Base-by-base conservation (phyloP, 2,329 filamentous ascomycete species). In the Berkeleyomyces basicola region DNA sequence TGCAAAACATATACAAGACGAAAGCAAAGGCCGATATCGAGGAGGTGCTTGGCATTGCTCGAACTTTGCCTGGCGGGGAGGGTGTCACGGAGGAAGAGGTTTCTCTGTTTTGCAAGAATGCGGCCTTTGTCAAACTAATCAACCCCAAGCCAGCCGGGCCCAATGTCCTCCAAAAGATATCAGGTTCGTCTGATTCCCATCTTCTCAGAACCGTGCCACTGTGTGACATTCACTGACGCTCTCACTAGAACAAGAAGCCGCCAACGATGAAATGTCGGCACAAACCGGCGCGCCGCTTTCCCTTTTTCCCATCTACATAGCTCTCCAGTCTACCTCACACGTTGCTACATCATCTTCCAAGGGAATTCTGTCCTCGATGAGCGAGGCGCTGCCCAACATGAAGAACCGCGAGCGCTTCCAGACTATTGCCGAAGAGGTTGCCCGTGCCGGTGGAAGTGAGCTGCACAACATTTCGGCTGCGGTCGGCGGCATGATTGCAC, bases 61-160 rank as follows among this genome's bases (percentile, higher is more conserved):
- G 82, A 57, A 72, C 76, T 42, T 71, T 74, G 60, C 70, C 77
- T 40, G 73, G 71, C 72, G 82, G 72, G 69, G 77, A 74, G 67
- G 70, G 71, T 66, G 79, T 95, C 63, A 79, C 86, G 57, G 77
- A 82, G 53, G 81, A 82, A 61, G 89, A 96, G 68, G 85, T 97
- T 55, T 91, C 96, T 70, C 78, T 87, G 43, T 97, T 96, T 73
- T 97, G 92, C 80, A 96, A 95, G 74, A 95, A 95, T 68, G 92
- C 91, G 59, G 87, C 88, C 57, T 93, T 95, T 71, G 87, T 96
- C 71, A 95, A 93, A 74, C 81, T 97, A 58, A 85, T 97, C 63
- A 87, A 86, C 67, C 76, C 77, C 55, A 70, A 73, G 14, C 43
- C 33, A 23, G 31, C 4, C n/a, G 58, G 16, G 5, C 39, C 7